Evolutionary conservation across 371 early-diverging fungal genomes (phyloP).

Genomic region (Rhizopus sp.): DNA sequence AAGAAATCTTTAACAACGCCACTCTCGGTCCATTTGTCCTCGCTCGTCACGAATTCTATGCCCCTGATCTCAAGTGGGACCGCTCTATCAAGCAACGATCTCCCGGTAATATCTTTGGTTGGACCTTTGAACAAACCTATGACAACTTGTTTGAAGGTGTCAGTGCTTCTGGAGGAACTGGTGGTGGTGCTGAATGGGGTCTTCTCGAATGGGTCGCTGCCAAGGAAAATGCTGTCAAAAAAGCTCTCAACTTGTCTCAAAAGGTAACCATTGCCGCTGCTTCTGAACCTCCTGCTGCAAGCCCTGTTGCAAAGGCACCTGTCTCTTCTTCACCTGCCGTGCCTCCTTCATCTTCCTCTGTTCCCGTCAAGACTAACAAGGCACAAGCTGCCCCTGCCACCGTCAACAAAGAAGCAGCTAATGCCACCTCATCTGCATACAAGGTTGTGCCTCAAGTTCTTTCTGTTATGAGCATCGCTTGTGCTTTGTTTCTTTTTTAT

Average conservation of each 20-base stretch:
- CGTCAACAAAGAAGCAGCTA: not conserved
- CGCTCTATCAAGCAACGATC: slow-evolving; percentile 54
- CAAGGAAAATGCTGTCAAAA: slow-evolving; percentile 29
- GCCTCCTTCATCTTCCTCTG: not conserved
- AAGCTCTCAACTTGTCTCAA: not conserved
- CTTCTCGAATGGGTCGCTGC: slow-evolving; percentile 51
- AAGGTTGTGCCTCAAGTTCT: slow-evolving; percentile 14
- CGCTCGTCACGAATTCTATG: slow-evolving; percentile 51
- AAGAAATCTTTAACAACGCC: slow-evolving; percentile 50
- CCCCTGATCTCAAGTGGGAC: slow-evolving; percentile 58
- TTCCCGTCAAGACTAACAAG: not conserved
- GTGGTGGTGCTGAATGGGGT: slow-evolving; percentile 52
- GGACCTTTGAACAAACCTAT: slow-evolving; percentile 46
- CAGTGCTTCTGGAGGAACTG: slow-evolving; percentile 22
- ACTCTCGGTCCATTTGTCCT: slow-evolving; percentile 44
- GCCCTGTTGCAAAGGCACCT: not conserved
- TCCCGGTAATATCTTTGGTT: slow-evolving; percentile 56
- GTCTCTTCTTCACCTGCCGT: not conserved
- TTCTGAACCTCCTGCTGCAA: not conserved
- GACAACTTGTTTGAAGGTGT: slow-evolving; percentile 48
- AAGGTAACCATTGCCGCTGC: not conserved
- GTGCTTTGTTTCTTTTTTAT: not conserved
- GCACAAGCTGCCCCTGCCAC: slow-evolving; percentile 1
- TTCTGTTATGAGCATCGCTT: slow-evolving; percentile 10
- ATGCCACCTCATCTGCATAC: not conserved